Evolutionary conservation across 2,329 filamentous ascomycete genomes (phyloP), one percentile per base, ranked within the genome.

Genomic region (Monilinia vaccinii-corymbosi): DNA sequence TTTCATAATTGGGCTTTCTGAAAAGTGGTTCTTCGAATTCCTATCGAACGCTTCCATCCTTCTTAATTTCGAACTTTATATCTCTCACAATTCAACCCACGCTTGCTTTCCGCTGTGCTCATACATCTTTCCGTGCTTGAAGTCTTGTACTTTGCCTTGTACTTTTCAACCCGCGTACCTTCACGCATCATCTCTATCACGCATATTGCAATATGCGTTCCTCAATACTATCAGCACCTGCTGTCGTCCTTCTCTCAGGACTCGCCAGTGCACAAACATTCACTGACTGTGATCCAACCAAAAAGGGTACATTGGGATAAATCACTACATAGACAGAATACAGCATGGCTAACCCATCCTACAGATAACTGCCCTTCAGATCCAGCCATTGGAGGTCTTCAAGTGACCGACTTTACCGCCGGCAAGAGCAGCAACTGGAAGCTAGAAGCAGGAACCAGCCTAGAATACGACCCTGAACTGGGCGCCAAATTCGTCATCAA

Each of bases 391-490:
- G 71, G 73, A 49, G 69, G 69, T 49, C 73, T 65, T 32, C 70
- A 74, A 63, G 68, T 71, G 36, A 74, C 74, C 60, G 75, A 78
- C 65, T 79, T 78, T 70, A 76, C 73, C 45, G 68, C 70, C 32
- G 76, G 74, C 46, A 69, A 69, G 45, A 71, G 74, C 64, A 72
- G 68, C 61, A 78, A 81, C 65, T 89, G 87, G 73, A 81, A 78
- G 0, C 74, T 81, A 11, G 81, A 81, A 49, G 72, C 72, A 61
- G 76, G 80, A 55, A 78, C 74, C 6, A 70, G 70, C 28, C 73
- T 76, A 62, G 69, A 71, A 60, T 72, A 73, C 55, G 63, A 76
- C 61, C 68, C 62, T 36, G 52, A 71, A 10, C 71, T 75, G 23
- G 80, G 79, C 28, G 78, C 77, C 48, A 72, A 76, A n/a, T 81